phyloP scores from a whole-genome alignment of 768 basidiomycete species.

The Coprinopsis sp. region DNA sequence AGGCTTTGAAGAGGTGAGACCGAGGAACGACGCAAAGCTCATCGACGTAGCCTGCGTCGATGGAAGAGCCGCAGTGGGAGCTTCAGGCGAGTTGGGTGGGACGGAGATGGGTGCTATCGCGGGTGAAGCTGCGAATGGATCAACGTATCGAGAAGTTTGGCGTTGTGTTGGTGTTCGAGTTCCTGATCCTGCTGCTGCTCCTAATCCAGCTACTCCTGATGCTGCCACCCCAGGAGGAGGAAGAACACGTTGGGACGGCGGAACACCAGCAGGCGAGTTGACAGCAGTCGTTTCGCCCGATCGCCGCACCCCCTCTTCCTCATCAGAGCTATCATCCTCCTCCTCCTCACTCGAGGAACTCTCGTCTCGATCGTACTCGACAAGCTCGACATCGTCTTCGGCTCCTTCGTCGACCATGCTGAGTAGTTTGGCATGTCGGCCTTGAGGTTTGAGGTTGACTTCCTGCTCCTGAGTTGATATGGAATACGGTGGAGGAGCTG shows the following conservation, averaged over 20 bases:
- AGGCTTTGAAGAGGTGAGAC: too few relatives aligned
- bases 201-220: too few relatives aligned
- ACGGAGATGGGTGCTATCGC: neutral
- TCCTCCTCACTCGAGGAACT: neutral
- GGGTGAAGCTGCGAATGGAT: neutral
- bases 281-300: too few relatives aligned
- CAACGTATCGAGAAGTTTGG: neutral
- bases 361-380: neutral
- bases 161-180: too few relatives aligned
- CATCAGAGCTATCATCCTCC: too few relatives aligned
- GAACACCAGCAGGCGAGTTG: too few relatives aligned
- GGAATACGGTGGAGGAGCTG: neutral
- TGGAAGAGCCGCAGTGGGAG: neutral
- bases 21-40: neutral
- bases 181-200: too few relatives aligned
- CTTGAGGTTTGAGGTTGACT: neutral
- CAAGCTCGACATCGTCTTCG: neutral
- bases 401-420: constrained; percentile 11
- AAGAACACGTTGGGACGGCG: too few relatives aligned
- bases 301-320: too few relatives aligned
- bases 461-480: neutral
- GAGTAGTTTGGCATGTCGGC: constrained; percentile 6
- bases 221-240: too few relatives aligned
- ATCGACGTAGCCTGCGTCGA: neutral
- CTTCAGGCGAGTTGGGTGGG: neutral